Base-by-base conservation (phyloP, 2,329 filamentous ascomycete genomes). In the Sarocladiaceae sp. region DNA sequence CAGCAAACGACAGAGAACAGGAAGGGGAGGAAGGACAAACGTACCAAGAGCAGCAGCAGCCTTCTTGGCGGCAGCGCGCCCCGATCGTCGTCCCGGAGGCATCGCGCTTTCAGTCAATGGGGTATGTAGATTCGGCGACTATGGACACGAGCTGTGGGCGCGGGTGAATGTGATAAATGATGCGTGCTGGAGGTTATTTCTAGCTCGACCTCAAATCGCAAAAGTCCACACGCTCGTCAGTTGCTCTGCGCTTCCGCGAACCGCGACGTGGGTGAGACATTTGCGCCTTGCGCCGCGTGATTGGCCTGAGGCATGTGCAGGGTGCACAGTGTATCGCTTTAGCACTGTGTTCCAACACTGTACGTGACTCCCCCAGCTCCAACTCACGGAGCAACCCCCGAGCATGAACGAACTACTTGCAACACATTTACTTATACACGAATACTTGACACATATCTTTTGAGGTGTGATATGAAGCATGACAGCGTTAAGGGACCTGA, bases 11-110 rank as follows among this genome's bases (percentile, higher is more conserved):
- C n/a, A 18, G 18, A 20, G 6, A 29, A 6, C 23, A 20, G 10
- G 17, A 29, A 33, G 29, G 29, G 15, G 29, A 15, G 28, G 26
- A 48, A 48, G 25, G 26, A 28, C 26, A 48, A 48, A 69, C 75
- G 63, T 69, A 79, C 76, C 76, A 59, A 79, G 66, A 57, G 76
- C 76, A 57, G 75, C 76, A 55, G 76, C 74, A 55, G 76, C 76
- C 63, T 74, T 75, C 66, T 75, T 78, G 42, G 76, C 76, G 56
- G 76, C 76, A 58, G 76, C 75, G 66, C 76, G 74, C 56, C 76
- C 76, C 57, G 76, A 77, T 64, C 76, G 69, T 65, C 73, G 72
- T 56, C 74, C 73, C 44, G 57, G 53, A 52, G 57, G 42, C 57
- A 57, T 59, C 20, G 35, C 53, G 36, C 44, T 48, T 31, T 29